Base-by-base conservation (phyloP, 306 rosid genomes). In the Lathyrus sativus region DNA sequence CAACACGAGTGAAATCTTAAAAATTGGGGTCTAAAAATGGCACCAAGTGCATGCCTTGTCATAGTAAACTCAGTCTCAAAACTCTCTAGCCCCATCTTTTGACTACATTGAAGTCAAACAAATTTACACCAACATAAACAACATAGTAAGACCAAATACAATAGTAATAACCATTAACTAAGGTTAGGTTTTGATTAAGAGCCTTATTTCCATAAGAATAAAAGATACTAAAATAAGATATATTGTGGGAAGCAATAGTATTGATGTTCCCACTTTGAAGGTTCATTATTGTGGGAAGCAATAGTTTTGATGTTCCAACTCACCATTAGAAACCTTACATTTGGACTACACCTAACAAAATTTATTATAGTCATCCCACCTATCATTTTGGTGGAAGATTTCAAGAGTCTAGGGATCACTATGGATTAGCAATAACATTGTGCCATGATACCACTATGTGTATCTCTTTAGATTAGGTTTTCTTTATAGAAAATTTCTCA, bases 271-370 rank as follows among this genome's bases (percentile, higher is more conserved):
- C 79, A 74, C 70, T 69, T 49, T 9, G 22, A 50, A 48, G 76
- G 46, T 56, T 74, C n/a, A n/a, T n/a, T n/a, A 54, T 33, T 60
- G 49, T 60, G 45, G 64, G 55, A 43, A 57, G 62, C 39, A 62
- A 62, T 15, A 71, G 28, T 56, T 60, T 45, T 53, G 74, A 35
- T 31, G 19, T 66, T 14, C 79, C 82, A 76, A 74, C 70, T 69
- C 68, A 69, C 73, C 83, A 56, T 38, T 64, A 7, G 15, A 42
- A 57, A 29, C 28, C 61, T 58, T 37, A 70, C 80, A 58, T 45
- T 65, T 74, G 65, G 76, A 64, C 56, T 69, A 29, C 69, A 57
- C 37, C 63, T 4, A 69, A 18, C 13, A 17, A 15, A 44, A 74
- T 14, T 55, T 9, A 48, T 17, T 10, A 18, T 22, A 7, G 7